A percentile compares a stretch with the other conserved stretches of the same genome.
These are phyloP conservation scores for Lolium perenne DNA, from an alignment of 176 grass and related monocot species.

Conservation along the genomic window DNA sequence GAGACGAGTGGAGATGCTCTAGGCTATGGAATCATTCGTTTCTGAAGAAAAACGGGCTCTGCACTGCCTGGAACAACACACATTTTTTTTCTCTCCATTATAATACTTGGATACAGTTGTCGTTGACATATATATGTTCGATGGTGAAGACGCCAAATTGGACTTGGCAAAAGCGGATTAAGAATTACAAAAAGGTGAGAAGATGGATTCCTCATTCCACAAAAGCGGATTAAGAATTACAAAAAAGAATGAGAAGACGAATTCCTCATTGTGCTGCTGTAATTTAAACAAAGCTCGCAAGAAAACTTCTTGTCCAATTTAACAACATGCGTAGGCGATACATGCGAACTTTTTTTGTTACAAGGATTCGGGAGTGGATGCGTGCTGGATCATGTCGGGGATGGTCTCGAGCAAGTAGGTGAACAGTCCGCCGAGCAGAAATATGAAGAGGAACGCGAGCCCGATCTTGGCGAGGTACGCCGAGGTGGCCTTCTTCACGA, in stretches of 20 bases:
- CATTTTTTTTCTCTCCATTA: background rate
- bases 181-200: background rate
- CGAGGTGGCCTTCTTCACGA: background rate
- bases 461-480: conserved; percentile 65
- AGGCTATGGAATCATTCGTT: background rate
- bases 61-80: background rate
- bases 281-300: background rate
- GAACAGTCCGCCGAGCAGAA: conserved; percentile 74
- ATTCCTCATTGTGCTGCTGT: background rate
- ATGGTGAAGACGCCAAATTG: background rate
- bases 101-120: background rate
- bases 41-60: background rate
- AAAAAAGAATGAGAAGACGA: background rate
- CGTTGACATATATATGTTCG: no score
- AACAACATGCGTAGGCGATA: background rate
- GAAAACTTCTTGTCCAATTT: background rate
- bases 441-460: conserved; percentile 75
- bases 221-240: background rate
- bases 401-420: conserved; percentile 73
- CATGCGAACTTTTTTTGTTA: background rate
- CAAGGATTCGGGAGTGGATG: background rate
- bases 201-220: no score
- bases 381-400: conserved; percentile 50
- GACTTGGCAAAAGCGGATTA: background rate
- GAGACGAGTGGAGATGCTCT: no score